A percentile compares a stretch with the other conserved stretches of the same genome.
Evolutionary conservation across 495 filamentous ascomycete genomes (phyloP).

Genomic region (Annulohypoxylon stygium): DNA sequence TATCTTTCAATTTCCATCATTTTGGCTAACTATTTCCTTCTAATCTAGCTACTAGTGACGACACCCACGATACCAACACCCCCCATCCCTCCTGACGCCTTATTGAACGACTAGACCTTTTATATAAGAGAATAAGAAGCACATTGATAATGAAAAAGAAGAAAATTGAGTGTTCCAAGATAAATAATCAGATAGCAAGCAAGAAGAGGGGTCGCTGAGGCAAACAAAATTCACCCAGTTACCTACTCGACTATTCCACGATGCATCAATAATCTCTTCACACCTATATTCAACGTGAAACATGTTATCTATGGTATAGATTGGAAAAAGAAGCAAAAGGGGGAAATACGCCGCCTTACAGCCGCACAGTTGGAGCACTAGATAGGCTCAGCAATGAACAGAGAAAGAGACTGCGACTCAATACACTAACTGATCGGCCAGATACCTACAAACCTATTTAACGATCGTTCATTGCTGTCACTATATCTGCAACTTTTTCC

Average conservation of each 20-base stretch:
- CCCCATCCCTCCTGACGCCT: neutral
- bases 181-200: neutral
- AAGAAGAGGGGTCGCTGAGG: no score
- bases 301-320: neutral
- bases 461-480: neutral
- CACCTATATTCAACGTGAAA: neutral
- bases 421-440: neutral
- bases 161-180: neutral
- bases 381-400: neutral
- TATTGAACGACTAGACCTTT: neutral
- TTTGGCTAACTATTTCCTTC: neutral
- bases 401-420: neutral
- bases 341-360: neutral
- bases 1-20: neutral
- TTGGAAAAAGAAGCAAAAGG: neutral
- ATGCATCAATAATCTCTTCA: neutral
- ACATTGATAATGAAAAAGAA: no score
- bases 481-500: neutral
- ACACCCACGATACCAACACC: neutral
- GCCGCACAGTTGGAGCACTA: neutral
- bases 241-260: neutral
- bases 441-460: neutral
- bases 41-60: neutral
- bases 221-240: neutral
- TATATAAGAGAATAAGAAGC: no score